Percentiles rank a stretch among this genome's conserved stretches.
Conservation (phyloP, 163 green algal genomes). For the Chlamydomonas reinhardtii region DNA sequence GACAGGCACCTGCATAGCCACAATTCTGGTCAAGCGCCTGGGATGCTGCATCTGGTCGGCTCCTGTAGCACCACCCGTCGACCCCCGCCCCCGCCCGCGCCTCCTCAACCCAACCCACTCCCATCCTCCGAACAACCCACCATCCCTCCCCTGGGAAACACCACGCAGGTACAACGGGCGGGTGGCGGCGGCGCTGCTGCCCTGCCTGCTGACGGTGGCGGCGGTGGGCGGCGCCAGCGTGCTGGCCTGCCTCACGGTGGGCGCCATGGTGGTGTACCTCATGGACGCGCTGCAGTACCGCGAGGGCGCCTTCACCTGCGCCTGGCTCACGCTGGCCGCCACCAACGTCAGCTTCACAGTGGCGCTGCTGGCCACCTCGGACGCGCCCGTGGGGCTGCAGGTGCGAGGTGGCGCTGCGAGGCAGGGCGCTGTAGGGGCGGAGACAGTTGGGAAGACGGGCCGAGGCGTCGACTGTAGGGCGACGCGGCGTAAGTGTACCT, state of each 20-base stretch:
- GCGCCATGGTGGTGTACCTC: slow-evolving; percentile 89
- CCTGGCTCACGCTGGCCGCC: slow-evolving; percentile 83
- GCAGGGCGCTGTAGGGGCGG: too few relatives aligned
- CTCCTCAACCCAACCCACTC: too few relatives aligned
- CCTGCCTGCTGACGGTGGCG: slow-evolving; percentile 54
- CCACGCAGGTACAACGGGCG: slow-evolving; percentile 58
- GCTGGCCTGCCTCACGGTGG: slow-evolving; percentile 71
- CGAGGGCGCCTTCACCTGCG: slow-evolving; percentile 73
- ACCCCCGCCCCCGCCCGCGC: too few relatives aligned
- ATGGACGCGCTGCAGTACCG: slow-evolving; percentile 82
- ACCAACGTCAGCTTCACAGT: slow-evolving; percentile 75
- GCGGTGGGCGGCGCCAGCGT: slow-evolving; percentile 68
- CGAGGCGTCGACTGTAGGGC: too few relatives aligned
- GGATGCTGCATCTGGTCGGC: too few relatives aligned
- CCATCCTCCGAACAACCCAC: too few relatives aligned
- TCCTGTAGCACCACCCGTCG: too few relatives aligned
- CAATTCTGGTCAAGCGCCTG: too few relatives aligned
- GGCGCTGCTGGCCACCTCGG: slow-evolving; percentile 46
- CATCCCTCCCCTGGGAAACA: too few relatives aligned
- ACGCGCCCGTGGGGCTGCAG: slow-evolving; percentile 33
- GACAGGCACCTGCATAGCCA: too few relatives aligned
- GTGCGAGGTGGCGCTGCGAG: not conserved
- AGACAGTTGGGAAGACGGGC: too few relatives aligned
- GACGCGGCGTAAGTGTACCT: too few relatives aligned
- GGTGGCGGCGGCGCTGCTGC: slow-evolving; percentile 78